Conservation (phyloP, 169 alveolate genomes). For the Cryptosporidium ubiquitum region DNA sequence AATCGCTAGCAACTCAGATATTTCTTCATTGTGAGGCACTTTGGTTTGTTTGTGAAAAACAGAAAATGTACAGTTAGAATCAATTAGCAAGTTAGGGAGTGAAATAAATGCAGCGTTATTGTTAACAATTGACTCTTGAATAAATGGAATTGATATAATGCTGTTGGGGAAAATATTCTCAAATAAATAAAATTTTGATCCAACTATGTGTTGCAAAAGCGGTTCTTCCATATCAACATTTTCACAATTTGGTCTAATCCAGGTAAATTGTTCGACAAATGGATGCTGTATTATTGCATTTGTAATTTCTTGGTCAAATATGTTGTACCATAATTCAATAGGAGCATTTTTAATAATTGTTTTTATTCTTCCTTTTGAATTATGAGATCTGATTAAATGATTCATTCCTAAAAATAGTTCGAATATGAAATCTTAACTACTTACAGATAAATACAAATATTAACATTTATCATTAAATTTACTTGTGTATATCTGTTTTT, state of each 20-base stretch:
- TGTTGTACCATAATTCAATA: background rate
- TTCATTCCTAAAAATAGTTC: background rate
- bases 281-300: slow-evolving; percentile 18
- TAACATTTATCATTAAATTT: background rate
- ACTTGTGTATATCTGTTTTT: background rate
- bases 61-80: slow-evolving; percentile 31
- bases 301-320: slow-evolving; percentile 43
- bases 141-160: slow-evolving; percentile 43
- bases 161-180: slow-evolving; percentile 55
- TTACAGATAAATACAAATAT: background rate
- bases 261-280: slow-evolving; percentile 32
- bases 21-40: background rate
- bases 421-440: background rate
- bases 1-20: slow-evolving; percentile 11
- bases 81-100: background rate
- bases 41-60: slow-evolving; percentile 20
- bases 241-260: slow-evolving; percentile 39
- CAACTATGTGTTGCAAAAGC: background rate
- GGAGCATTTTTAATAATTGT: slow-evolving; percentile 7
- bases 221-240: background rate
- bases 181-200: slow-evolving; percentile 24
- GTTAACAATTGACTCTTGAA: slow-evolving; percentile 15
- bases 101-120: slow-evolving; percentile 50
- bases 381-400: slow-evolving; percentile 2
- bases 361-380: slow-evolving; percentile 27